Evolutionary conservation across 306 rosid genomes (phyloP).

Genomic region (Castanea crenata): DNA sequence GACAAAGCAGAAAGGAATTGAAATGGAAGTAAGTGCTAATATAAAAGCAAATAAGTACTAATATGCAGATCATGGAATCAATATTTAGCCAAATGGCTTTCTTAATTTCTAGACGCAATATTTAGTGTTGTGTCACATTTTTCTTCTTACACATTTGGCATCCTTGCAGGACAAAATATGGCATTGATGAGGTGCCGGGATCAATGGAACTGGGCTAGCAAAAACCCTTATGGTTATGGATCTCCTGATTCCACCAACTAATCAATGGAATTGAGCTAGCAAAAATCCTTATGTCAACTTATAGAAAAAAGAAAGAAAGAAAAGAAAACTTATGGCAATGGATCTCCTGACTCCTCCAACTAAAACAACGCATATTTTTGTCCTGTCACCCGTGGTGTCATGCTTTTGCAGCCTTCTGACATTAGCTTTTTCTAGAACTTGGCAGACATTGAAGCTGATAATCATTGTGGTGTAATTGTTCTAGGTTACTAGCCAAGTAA

Average conservation of each 20-base stretch:
- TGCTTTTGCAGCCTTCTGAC: constrained; percentile 25
- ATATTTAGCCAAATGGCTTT: background rate
- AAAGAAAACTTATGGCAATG: constrained; percentile 62
- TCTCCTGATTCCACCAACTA: constrained; percentile 34
- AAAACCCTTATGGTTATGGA: constrained; percentile 92
- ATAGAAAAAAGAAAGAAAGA: no score
- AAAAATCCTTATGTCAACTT: constrained; percentile 64
- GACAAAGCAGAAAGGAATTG: constrained; percentile 82
- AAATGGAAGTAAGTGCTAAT: constrained; percentile 82
- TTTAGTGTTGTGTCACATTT: background rate
- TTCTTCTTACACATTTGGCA: constrained; percentile 7
- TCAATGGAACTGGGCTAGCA: constrained; percentile 99
- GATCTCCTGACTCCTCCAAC: constrained; percentile 35
- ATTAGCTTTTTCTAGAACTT: constrained; percentile 23
- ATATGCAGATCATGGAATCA: background rate
- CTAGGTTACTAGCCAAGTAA: constrained; percentile 35
- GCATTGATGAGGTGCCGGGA: constrained; percentile 89
- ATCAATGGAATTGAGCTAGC: constrained; percentile 99
- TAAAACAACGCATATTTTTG: constrained; percentile 14
- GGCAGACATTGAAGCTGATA: constrained; percentile 12
- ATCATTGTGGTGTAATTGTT: constrained; percentile 29
- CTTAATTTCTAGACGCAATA: background rate
- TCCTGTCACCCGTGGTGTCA: constrained; percentile 23
- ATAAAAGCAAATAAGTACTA: constrained; percentile 2
- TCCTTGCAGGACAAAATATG: constrained; percentile 76